phyloP scores from a whole-genome alignment of 1,139 yeast species.

The Suzukiozyma palmioleophila region DNA sequence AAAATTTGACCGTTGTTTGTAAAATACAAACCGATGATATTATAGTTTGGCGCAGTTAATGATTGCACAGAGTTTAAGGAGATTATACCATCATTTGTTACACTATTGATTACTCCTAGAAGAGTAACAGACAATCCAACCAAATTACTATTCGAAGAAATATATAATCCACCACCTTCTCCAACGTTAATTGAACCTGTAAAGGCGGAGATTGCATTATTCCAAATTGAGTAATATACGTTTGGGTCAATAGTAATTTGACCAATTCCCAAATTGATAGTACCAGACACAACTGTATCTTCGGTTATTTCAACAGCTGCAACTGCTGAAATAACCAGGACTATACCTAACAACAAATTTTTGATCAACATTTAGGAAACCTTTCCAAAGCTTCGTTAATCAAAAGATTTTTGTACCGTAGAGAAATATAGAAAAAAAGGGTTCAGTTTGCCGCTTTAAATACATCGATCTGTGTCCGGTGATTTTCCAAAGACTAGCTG shows the following conservation, averaged over 20 bases:
- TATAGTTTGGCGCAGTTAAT: constrained; percentile 17
- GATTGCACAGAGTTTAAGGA: constrained; percentile 18
- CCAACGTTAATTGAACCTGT: constrained; percentile 17
- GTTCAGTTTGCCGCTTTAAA: too few species aligned
- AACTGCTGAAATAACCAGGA: neutral
- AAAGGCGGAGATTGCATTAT: constrained; percentile 21
- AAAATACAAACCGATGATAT: constrained; percentile 18
- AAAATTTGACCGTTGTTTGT: constrained; percentile 26
- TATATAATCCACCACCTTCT: constrained; percentile 22
- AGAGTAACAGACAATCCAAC: constrained; percentile 7
- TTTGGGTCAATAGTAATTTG: constrained; percentile 24
- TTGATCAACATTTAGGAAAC: neutral
- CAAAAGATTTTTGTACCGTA: too few species aligned
- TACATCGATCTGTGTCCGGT: too few species aligned
- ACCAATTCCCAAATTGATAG: constrained; percentile 18
- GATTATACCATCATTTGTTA: constrained; percentile 21
- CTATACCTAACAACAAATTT: neutral
- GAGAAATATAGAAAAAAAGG: too few species aligned
- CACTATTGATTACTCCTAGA: constrained; percentile 11
- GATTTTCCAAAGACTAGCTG: too few species aligned
- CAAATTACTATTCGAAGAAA: constrained; percentile 11
- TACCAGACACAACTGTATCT: constrained; percentile 12
- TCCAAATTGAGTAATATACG: constrained; percentile 31
- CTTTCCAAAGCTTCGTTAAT: too few species aligned
- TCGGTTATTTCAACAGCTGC: neutral